Conservation (phyloP, 1,284 basidiomycete species). For the Apiotrichum gamsii region DNA sequence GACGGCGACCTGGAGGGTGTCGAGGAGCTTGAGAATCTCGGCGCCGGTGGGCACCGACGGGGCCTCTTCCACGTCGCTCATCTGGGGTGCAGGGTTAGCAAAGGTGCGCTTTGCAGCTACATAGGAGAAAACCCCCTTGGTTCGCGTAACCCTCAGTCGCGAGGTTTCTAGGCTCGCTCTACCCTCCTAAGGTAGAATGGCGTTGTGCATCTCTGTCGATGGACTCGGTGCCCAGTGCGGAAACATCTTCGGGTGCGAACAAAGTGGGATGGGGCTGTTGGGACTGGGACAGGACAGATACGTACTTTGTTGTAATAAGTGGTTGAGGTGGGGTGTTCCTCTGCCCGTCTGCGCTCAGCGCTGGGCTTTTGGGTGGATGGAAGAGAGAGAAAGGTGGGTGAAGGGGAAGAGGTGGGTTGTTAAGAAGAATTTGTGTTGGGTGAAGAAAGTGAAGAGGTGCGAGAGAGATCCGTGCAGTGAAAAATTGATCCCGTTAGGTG, state of each 20-base stretch:
- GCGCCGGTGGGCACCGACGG: conserved; percentile 17
- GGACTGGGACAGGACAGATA: neutral
- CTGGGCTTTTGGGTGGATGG: neutral
- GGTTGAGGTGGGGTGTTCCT: neutral
- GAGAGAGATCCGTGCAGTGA: neutral
- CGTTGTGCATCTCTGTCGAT: conserved; percentile 41
- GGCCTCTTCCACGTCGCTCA: conserved; percentile 21
- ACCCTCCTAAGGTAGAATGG: conserved; percentile 43
- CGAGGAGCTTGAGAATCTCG: conserved; percentile 35
- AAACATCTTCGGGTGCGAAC: conserved; percentile 27
- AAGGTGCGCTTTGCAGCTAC: no score
- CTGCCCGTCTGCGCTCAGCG: neutral
- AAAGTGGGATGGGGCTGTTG: neutral
- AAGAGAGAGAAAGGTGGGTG: neutral
- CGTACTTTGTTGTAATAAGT: neutral
- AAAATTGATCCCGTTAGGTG: neutral
- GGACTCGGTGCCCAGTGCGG: conserved; percentile 48
- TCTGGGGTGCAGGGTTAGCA: conserved; percentile 4
- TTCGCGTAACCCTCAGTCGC: conserved; percentile 48
- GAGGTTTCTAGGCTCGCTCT: conserved; percentile 52
- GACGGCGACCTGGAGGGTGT: conserved; percentile 38
- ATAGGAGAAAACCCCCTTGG: no score
- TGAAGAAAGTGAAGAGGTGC: no score
- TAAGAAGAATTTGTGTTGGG: no score
- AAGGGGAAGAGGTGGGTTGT: neutral